phyloP scores from a whole-genome alignment of 371 early-diverging fungal genomes.

The Coemansia sp. region DNA sequence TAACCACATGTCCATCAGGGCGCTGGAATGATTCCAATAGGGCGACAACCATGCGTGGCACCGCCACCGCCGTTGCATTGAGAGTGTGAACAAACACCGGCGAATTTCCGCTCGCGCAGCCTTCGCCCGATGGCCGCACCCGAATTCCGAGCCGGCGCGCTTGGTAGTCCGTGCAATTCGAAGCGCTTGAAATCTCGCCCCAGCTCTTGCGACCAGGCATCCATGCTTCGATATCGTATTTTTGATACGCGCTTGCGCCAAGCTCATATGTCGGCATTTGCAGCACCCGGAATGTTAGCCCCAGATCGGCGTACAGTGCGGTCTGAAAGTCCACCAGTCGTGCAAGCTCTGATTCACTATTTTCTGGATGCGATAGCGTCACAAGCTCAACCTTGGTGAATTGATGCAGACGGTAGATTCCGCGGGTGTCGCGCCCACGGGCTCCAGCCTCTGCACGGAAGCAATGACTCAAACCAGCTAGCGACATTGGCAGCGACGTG shows the following conservation, averaged over 20 bases:
- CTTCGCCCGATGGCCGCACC: conserved; percentile 33
- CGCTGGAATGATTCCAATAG: conserved; percentile 81
- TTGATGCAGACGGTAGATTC: conserved; percentile 92
- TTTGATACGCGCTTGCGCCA: conserved; percentile 89
- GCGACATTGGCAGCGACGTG: conserved; percentile 61
- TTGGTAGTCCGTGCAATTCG: conserved; percentile 91
- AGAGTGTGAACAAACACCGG: conserved; percentile 84
- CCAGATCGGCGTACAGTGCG: conserved; percentile 75
- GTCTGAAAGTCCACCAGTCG: conserved; percentile 75
- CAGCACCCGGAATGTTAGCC: conserved; percentile 77
- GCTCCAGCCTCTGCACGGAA: conserved; percentile 92
- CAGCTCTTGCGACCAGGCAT: conserved; percentile 85
- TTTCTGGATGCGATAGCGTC: conserved; percentile 66
- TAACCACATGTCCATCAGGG: conserved; percentile 64
- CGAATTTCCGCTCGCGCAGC: conserved; percentile 9
- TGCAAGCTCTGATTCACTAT: conserved; percentile 67
- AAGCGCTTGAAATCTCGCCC: conserved; percentile 89
- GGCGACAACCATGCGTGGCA: conserved; percentile 88
- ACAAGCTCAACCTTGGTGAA: conserved; percentile 94
- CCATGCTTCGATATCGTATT: conserved; percentile 96
- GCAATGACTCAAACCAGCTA: conserved; percentile 81
- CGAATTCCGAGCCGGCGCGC: conserved; percentile 72
- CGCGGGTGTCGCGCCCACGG: conserved; percentile 77
- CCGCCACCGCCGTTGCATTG: conserved; percentile 92
- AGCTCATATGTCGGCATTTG: conserved; percentile 94